A percentile compares a stretch with the other conserved stretches of the same genome.
Conservation (phyloP, 2,329 filamentous ascomycete genomes). For the Hypoxylon sp. region DNA sequence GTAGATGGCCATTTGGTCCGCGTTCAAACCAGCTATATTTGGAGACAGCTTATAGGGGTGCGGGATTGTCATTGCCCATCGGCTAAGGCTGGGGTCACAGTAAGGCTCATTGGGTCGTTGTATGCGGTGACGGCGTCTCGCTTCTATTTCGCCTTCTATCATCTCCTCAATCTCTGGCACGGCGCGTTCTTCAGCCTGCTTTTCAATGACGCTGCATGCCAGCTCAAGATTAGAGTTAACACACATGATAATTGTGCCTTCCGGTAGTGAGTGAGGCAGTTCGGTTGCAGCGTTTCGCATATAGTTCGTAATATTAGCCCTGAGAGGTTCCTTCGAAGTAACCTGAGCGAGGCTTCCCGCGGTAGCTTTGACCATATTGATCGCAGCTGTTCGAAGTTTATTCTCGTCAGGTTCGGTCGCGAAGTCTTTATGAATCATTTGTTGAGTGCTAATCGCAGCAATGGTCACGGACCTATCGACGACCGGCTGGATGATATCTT, state of each 20-base stretch:
- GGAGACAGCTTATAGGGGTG: constrained; percentile 92
- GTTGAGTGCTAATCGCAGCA: constrained; percentile 94
- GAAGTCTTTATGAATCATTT: constrained; percentile 97
- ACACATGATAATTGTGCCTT: constrained; percentile 97
- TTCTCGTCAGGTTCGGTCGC: constrained; percentile 92
- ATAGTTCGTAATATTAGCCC: constrained; percentile 98
- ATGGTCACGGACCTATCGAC: constrained; percentile 98
- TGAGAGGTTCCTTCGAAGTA: constrained; percentile 97
- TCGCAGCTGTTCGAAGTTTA: constrained; percentile 85
- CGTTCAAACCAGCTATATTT: constrained; percentile 78
- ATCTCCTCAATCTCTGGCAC: constrained; percentile 95
- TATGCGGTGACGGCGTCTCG: constrained; percentile 80
- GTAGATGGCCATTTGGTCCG: constrained; percentile 95
- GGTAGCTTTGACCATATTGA: constrained; percentile 95
- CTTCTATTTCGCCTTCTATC: constrained; percentile 84
- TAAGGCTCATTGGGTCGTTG: constrained; percentile 87
- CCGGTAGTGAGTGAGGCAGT: constrained; percentile 86
- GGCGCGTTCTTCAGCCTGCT: constrained; percentile 93
- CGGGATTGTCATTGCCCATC: constrained; percentile 94
- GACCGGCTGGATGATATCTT: constrained; percentile 97
- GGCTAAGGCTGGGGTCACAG: constrained; percentile 83
- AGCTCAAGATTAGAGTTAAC: constrained; percentile 97
- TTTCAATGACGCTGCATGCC: constrained; percentile 94
- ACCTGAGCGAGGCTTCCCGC: constrained; percentile 94
- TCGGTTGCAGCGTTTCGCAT: constrained; percentile 80